Percentiles rank a stretch among this genome's conserved stretches.
phyloP scores from a whole-genome alignment of 1,284 basidiomycete genomes.

The Rhodotorula sp. region DNA sequence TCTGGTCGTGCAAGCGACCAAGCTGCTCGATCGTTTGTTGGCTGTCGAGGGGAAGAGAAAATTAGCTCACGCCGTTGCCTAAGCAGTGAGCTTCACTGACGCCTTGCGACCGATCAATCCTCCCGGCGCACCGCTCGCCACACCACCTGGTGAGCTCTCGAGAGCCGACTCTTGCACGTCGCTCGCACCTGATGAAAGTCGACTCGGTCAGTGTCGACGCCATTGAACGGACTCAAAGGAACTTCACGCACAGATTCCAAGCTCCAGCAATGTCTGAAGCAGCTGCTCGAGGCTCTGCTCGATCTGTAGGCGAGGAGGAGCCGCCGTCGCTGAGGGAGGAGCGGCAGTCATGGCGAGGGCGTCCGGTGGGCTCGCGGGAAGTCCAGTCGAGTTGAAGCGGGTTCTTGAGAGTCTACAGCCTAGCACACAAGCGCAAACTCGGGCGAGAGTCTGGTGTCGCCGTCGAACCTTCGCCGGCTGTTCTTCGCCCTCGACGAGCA shows the following conservation, averaged over 20 bases:
- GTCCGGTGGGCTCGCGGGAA: not conserved
- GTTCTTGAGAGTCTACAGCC: no score
- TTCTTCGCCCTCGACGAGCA: no score
- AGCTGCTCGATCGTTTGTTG: slow-evolving; percentile 38
- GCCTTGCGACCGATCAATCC: slow-evolving; percentile 43
- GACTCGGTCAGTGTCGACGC: not conserved
- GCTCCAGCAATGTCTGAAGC: slow-evolving; percentile 42
- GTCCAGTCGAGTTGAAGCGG: not conserved
- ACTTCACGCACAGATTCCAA: slow-evolving; percentile 40
- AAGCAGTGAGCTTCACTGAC: slow-evolving; percentile 17
- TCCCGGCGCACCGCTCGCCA: slow-evolving; percentile 30
- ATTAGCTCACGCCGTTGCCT: not conserved
- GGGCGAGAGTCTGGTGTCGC: no score
- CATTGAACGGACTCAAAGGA: fast-evolving
- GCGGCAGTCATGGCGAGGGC: not conserved
- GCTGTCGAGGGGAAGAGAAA: not conserved
- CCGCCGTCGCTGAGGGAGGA: not conserved
- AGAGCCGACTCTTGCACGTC: slow-evolving; percentile 43
- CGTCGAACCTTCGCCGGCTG: no score
- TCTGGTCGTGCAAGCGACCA: slow-evolving; percentile 24
- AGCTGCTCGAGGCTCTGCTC: slow-evolving; percentile 40
- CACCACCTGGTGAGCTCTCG: slow-evolving; percentile 26
- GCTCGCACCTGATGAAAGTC: slow-evolving; percentile 36
- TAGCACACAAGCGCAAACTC: no score
- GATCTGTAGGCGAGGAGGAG: slow-evolving; percentile 20